phyloP scores from a whole-genome alignment of 2,329 filamentous ascomycete species.

The Cladorrhinum sp. region DNA sequence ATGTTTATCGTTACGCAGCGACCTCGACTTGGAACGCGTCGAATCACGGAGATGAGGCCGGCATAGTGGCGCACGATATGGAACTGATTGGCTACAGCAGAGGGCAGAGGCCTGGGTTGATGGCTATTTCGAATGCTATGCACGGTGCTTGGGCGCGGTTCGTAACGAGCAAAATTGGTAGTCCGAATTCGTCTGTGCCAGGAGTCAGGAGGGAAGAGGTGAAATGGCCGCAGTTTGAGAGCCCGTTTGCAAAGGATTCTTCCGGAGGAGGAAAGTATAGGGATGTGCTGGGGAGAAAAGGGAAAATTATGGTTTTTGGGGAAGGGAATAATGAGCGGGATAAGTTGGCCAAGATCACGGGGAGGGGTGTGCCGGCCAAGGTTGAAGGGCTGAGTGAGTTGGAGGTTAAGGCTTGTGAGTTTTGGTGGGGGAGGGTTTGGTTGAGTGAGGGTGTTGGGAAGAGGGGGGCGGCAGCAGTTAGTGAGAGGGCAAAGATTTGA shows the following conservation, averaged over 20 bases:
- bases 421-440: constrained; percentile 58
- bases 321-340: constrained; percentile 55
- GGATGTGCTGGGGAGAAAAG: constrained; percentile 27
- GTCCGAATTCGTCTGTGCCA: constrained; percentile 16
- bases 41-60: constrained; percentile 48
- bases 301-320: constrained; percentile 54
- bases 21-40: constrained; percentile 39
- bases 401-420: constrained; percentile 50
- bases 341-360: constrained; percentile 30
- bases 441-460: constrained; percentile 45
- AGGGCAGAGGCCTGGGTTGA: constrained; percentile 35
- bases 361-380: constrained; percentile 44
- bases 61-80: constrained; percentile 44
- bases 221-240: constrained; percentile 44
- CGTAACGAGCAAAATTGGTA: constrained; percentile 23
- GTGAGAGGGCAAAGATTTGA: background rate
- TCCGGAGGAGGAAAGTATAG: background rate
- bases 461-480: background rate
- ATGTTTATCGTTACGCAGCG: constrained; percentile 60
- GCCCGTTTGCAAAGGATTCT: constrained; percentile 34
- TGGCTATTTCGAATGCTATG: constrained; percentile 41
- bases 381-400: constrained; percentile 41
- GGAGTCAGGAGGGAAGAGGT: constrained; percentile 18
- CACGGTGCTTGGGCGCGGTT: constrained; percentile 42
- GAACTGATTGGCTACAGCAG: constrained; percentile 27